phyloP scores from a whole-genome alignment of 495 filamentous ascomycete species.

The Aspergillus mulundensis region DNA sequence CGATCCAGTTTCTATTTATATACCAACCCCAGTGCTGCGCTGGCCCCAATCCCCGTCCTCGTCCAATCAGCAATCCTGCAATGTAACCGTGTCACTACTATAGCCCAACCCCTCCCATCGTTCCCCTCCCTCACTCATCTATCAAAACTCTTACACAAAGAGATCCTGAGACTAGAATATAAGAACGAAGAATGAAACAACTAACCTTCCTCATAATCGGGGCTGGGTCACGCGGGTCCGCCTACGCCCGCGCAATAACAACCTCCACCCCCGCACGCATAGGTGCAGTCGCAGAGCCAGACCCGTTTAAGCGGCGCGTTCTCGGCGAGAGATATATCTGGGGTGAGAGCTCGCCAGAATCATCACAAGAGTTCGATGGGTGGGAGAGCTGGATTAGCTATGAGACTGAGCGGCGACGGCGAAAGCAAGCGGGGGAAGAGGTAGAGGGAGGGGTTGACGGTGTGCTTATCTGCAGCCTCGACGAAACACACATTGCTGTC shows the following conservation, averaged over 20 bases:
- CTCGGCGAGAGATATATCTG: slow-evolving; percentile 69
- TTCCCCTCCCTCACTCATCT: neutral
- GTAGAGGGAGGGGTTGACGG: slow-evolving; percentile 54
- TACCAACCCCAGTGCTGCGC: neutral
- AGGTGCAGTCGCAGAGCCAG: slow-evolving; percentile 77
- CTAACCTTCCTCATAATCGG: slow-evolving; percentile 73
- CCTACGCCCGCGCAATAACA: slow-evolving; percentile 66
- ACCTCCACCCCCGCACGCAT: slow-evolving; percentile 59
- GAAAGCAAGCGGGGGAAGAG: neutral
- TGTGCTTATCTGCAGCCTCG: slow-evolving; percentile 81
- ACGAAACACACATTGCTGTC: slow-evolving; percentile 61
- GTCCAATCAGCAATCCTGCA: neutral
- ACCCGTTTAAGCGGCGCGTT: slow-evolving; percentile 65
- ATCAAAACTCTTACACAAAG: too few relatives aligned
- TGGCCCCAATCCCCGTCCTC: neutral
- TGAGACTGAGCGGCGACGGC: neutral
- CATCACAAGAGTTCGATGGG: slow-evolving; percentile 59
- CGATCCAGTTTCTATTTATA: neutral
- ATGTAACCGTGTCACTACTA: slow-evolving; percentile 27
- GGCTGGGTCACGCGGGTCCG: slow-evolving; percentile 76
- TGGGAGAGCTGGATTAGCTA: slow-evolving; percentile 61
- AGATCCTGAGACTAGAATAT: neutral
- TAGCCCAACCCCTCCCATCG: slow-evolving; percentile 8
- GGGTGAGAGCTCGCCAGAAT: slow-evolving; percentile 44
- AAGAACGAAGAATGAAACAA: slow-evolving; percentile 15